These are phyloP conservation scores for Suillus variegatus DNA, from an alignment of 768 basidiomycete species.

Conservation along the genomic window DNA sequence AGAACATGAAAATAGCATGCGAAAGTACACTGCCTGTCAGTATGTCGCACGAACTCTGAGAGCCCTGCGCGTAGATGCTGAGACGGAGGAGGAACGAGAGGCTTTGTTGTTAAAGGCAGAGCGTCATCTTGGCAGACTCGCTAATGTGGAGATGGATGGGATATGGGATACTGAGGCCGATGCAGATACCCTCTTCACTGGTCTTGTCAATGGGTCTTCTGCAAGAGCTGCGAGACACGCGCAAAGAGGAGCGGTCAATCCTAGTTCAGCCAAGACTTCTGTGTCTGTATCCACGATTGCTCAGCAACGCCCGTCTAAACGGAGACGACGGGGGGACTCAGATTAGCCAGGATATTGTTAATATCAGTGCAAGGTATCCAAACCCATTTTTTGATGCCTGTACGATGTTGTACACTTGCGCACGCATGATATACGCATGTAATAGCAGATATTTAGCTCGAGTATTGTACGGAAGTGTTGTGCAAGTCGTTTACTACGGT, in stretches of 20 bases:
- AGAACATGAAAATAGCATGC: slow-evolving; percentile 7
- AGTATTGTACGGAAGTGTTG: background rate
- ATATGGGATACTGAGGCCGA: slow-evolving; percentile 9
- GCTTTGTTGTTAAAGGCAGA: slow-evolving; percentile 10
- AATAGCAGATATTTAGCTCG: background rate
- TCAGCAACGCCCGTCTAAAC: background rate
- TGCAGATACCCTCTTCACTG: slow-evolving; percentile 7
- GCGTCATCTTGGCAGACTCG: slow-evolving; percentile 8
- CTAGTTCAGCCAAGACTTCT: background rate
- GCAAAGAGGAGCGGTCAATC: background rate
- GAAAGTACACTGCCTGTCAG: slow-evolving; percentile 11
- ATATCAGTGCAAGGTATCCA: background rate
- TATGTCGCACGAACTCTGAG: slow-evolving; percentile 12
- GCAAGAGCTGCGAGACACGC: background rate
- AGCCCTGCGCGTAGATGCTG: background rate
- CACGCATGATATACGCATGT: background rate
- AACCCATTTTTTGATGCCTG: background rate
- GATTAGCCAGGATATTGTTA: background rate
- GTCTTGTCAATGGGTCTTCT: slow-evolving; percentile 1
- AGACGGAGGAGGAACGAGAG: slow-evolving; percentile 7
- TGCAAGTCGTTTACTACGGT: background rate
- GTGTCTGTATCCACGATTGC: background rate
- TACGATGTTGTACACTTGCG: background rate
- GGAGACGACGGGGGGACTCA: slow-evolving; percentile 1
- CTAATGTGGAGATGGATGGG: slow-evolving; percentile 14